Conservation (phyloP, 805 yeast species). For the Wickerhamiella occidentalis region DNA sequence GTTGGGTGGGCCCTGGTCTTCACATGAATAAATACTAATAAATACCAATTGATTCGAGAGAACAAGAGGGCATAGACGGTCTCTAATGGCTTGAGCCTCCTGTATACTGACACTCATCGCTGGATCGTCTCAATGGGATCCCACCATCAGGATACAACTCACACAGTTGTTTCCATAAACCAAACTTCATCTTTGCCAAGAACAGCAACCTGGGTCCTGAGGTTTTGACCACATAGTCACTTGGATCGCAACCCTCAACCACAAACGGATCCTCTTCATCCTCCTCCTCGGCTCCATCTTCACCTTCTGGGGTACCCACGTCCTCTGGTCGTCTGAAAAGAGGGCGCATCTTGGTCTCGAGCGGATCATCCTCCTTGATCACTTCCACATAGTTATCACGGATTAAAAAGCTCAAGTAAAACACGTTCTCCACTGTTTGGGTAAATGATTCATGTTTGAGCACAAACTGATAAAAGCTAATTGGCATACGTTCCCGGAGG, state of each 20-base stretch:
- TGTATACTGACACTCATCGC: not conserved
- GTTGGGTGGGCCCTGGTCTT: too few species aligned
- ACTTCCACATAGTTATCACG: constrained; percentile 44
- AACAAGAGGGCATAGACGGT: too few species aligned
- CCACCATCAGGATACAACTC: not conserved
- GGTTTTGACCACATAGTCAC: not conserved
- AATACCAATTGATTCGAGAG: too few species aligned
- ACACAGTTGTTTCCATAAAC: not conserved
- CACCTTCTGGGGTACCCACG: not conserved
- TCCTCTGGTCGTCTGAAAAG: not conserved
- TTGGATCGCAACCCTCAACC: not conserved
- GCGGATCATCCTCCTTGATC: not conserved
- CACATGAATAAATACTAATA: too few species aligned
- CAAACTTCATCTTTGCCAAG: not conserved
- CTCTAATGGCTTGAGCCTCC: too few species aligned
- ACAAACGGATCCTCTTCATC: not conserved
- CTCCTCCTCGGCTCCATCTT: not conserved
- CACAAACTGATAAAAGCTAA: constrained; percentile 53
- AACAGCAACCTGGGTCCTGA: not conserved
- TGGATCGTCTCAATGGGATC: not conserved
- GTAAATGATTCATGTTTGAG: constrained; percentile 63
- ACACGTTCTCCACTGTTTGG: constrained; percentile 73
- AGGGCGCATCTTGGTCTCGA: not conserved
- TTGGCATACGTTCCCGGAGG: constrained; percentile 20
- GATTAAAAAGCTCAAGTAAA: constrained; percentile 68